phyloP scores from a whole-genome alignment of 495 filamentous ascomycete species.

The Penicillium odoratum region DNA sequence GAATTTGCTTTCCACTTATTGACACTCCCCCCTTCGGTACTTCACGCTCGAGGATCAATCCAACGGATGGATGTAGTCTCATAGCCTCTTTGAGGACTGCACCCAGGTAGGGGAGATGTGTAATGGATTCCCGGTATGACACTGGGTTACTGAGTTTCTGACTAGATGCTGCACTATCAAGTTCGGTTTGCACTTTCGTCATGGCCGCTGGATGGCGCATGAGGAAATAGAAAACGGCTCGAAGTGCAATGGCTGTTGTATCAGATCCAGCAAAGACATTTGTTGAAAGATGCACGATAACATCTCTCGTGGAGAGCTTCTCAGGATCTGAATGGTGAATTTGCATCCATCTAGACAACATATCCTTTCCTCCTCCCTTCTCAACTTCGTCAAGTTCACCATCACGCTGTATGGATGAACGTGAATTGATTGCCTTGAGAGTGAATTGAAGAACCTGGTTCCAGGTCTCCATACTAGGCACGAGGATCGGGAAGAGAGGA shows the following conservation, averaged over 20 bases:
- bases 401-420: background rate
- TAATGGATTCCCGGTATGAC: background rate
- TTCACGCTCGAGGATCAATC: background rate
- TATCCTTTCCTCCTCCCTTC: too few relatives aligned
- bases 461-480: background rate
- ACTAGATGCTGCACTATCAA: background rate
- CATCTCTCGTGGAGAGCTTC: conserved; percentile 26
- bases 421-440: too few relatives aligned
- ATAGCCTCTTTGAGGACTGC: background rate
- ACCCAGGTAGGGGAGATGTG: background rate
- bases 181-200: background rate
- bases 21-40: background rate
- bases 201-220: background rate
- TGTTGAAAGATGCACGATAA: conserved; percentile 30
- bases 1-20: background rate
- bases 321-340: conserved; percentile 27
- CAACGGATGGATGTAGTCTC: background rate
- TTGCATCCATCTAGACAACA: conserved; percentile 10
- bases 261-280: conserved; percentile 50
- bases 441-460: too few relatives aligned
- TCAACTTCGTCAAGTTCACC: too few relatives aligned
- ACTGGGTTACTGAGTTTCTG: background rate
- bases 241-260: conserved; percentile 60
- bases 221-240: conserved; percentile 22
- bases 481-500: background rate